Base-by-base conservation (phyloP, 441 rosid genomes). In the Metrosideros polymorpha region DNA sequence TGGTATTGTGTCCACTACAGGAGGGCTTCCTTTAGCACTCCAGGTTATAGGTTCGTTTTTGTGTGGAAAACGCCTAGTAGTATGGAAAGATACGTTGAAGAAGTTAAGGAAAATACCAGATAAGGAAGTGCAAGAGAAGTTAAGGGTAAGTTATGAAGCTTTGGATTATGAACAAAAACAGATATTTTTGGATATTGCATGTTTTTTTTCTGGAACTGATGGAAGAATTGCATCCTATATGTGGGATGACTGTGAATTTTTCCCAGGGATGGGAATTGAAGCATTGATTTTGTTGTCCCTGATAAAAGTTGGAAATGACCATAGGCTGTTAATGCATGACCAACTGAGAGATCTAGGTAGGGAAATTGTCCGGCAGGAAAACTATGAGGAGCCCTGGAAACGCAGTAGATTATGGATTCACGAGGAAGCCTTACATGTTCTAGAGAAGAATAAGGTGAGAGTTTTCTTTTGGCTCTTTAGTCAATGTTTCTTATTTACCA, bases 361-460 rank as follows among this genome's bases (percentile, higher is more conserved):
- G 71, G 87, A 10, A 55, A 85, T 88, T 88, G 89, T 85, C 52
- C 82, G 39, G 6, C 22, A 83, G 27, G 87, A 88, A 88, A 83
- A 29, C 35, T 12, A 50, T 4, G 79, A 52, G 12, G 45, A 50
- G 84, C 88, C 84, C 51, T 84, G 87, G 49, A 50, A 75, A 83
- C 63, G 86, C 3, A 88, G 84, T 25, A 85, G 87, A 55, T 83
- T 88, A 83, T 88, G 89, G 89, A 52, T 83, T 83, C 88, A 75
- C 35, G 35, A 83, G 15, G 89, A 86, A 1, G 85, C 84, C 19
- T 14, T 30, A 32, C 39, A 14, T 27, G 86, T 88, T 17, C 47
- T 88, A 4, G 59, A 27, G 55, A 39, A 49, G 15, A 85, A 88
- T 17, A 17, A 19, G 10, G 89, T 88, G 57, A 85, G 84, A 13